phyloP scores from a whole-genome alignment of 148 eudicot genomes.

The Cornus florida region DNA sequence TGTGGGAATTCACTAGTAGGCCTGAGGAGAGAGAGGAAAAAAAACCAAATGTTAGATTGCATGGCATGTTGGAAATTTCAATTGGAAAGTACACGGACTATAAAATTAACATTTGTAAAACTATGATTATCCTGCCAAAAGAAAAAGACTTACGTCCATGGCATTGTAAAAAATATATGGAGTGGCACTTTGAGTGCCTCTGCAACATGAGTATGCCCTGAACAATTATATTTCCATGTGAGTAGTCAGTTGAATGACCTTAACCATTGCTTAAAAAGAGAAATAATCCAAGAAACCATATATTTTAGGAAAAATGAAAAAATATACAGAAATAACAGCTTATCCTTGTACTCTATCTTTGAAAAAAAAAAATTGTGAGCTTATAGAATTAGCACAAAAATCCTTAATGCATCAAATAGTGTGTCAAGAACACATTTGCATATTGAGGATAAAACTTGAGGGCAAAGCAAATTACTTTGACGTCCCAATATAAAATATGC shows the following conservation, averaged over 20 bases:
- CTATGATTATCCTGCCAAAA: background rate
- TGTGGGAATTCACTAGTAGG: constrained; percentile 86
- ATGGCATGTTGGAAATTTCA: background rate
- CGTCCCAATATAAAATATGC: too few relatives aligned
- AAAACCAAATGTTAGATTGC: background rate
- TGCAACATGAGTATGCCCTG: constrained; percentile 76
- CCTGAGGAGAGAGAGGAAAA: constrained; percentile 31
- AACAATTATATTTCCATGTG: constrained; percentile 15
- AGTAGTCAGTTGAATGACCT: constrained; percentile 20
- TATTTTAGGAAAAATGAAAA: background rate
- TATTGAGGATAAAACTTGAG: too few relatives aligned
- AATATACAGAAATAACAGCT: background rate
- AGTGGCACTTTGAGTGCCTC: constrained; percentile 67
- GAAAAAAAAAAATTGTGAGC: background rate
- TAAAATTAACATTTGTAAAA: background rate
- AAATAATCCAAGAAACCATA: constrained; percentile 3
- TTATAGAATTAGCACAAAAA: too few relatives aligned
- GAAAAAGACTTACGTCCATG: constrained; percentile 67
- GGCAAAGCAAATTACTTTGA: too few relatives aligned
- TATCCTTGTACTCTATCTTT: background rate
- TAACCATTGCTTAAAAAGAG: background rate
- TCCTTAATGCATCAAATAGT: too few relatives aligned
- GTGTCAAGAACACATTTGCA: too few relatives aligned
- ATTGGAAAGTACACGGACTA: too few relatives aligned
- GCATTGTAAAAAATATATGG: constrained; percentile 74